Base-by-base conservation (phyloP, 495 filamentous ascomycete species). In the Hypoxylon fragiforme region DNA sequence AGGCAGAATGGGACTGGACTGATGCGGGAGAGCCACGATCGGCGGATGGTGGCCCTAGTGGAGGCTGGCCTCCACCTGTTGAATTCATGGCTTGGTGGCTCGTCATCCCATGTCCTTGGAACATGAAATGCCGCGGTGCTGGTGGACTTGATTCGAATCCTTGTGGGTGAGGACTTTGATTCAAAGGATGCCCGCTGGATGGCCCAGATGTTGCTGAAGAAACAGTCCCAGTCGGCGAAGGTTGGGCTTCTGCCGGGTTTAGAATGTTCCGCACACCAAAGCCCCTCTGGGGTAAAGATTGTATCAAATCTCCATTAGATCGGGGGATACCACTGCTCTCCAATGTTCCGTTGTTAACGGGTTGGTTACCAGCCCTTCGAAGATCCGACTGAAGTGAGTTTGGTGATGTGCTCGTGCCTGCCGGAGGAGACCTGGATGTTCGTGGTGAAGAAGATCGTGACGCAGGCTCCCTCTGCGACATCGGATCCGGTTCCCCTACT, bases 401-500 rank as follows among this genome's bases (percentile, higher is more conserved):
- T 50, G 59, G 43, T 60, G 64, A 51, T 16, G 51, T 60, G 46
- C 48, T 60, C 39, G 48, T 35, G 43, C 51, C 54, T 52, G 31
- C 53, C 37, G 62, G 58, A 50, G 66, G 59, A 50, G 64, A 62
- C 46, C 54, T 60, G 22, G 63, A 56, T 63, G 70, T 66, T 63
- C 62, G 61, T 56, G 67, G 66, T 50, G 80, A 79, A 65, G 70
- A 50, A 73, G 76, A 69, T 65, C 62, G 71, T 73, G 70, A 69
- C 64, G 66, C 71, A 73, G 72, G 62, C 63, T 71, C 76, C 72
- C 74, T 78, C 75, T 80, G 75, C 69, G 77, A 81, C 80, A 83
- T 83, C 74, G 76, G 77, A 74, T 72, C 73, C 78, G 75, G 73
- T 73, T 78, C 80, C 77, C 80, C 76, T 77, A 69, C 71, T 68